Base-by-base conservation (phyloP, 2,329 filamentous ascomycete species). In the Colletotrichum lentis region DNA sequence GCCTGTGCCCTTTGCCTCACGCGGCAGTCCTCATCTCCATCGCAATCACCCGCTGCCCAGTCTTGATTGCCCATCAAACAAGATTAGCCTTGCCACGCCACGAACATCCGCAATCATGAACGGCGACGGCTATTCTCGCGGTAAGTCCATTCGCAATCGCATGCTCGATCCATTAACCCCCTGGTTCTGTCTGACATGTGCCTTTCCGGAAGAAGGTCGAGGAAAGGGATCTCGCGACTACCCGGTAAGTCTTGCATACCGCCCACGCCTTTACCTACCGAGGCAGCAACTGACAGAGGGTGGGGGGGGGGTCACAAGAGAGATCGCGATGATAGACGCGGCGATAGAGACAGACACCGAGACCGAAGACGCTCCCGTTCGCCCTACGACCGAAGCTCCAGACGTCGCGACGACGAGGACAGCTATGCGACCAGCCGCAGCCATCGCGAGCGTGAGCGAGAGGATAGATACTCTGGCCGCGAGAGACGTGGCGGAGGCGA, bases 361-460 rank as follows among this genome's bases (percentile, higher is more conserved):
- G 88, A 88, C 62, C 86, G 90, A 75, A 87, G 94, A 80, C 91
- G 95, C 72, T 97, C 94, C 69, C 90, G 95, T 77, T 98, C 95
- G 20, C 94, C 94, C 66, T 90, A 91, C 74, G 89, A 92, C 76
- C 86, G 81, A 68, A 75, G 87, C 75, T 83, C 88, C 72, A 86
- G 90, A 66, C 89, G 92, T 73, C 91, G 91, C 73, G 91, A 96
- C 59, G 88, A 86, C 78, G 86, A 88, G 67, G 94, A 97, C 80
- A 90, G 92, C 64, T 98, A 98, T 81, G 97, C 94, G 22, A 94
- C 92, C 6, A 97, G 94, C 80, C 91, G 95, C 73, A 94, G 91
- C 81, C 96, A 97, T 79, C 89, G 95, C 77, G 95, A 97, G 77
- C 86, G 95, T 70, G 95, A 98, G 82, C 91, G 95, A 70, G 95